phyloP scores from a whole-genome alignment of 2,329 filamentous ascomycete species.

The Blastomyces percursus region DNA sequence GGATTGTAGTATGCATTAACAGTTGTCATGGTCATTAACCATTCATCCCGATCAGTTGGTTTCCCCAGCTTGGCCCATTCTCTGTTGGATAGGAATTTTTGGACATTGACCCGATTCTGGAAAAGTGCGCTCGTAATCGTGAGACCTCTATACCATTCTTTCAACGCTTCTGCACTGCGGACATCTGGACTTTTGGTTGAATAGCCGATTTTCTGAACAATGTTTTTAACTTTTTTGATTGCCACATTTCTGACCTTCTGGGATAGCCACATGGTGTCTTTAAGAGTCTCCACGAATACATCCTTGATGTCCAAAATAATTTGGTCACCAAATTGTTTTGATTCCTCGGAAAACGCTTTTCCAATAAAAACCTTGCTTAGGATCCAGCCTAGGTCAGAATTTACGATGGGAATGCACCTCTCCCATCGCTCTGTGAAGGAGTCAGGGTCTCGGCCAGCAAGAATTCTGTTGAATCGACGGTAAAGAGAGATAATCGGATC shows the following conservation, averaged over 20 bases:
- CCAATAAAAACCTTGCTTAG: constrained; percentile 61
- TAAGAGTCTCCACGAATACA: constrained; percentile 52
- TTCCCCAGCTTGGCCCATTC: constrained; percentile 50
- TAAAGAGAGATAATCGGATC: constrained; percentile 50
- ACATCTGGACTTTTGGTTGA: constrained; percentile 53
- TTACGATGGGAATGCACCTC: constrained; percentile 49
- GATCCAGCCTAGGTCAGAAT: constrained; percentile 54
- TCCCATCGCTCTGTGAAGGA: constrained; percentile 56
- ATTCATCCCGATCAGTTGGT: constrained; percentile 50
- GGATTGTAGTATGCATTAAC: constrained; percentile 59
- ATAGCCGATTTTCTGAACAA: constrained; percentile 58
- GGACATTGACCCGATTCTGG: constrained; percentile 44
- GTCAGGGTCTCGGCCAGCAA: constrained; percentile 52
- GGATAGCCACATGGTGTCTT: constrained; percentile 54
- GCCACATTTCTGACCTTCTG: constrained; percentile 48
- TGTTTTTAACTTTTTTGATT: constrained; percentile 55
- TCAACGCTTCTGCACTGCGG: constrained; percentile 45
- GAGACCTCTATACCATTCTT: constrained; percentile 46
- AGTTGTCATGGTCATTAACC: constrained; percentile 50
- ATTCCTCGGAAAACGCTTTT: constrained; percentile 54
- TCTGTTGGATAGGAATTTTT: constrained; percentile 37
- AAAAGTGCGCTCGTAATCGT: constrained; percentile 47
- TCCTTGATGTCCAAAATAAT: constrained; percentile 62
- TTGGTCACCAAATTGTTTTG: constrained; percentile 55
- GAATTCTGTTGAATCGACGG: constrained; percentile 48